Percentiles rank a stretch among this genome's conserved stretches.
phyloP scores from a whole-genome alignment of 768 basidiomycete genomes.

The Lentinula detonsa region DNA sequence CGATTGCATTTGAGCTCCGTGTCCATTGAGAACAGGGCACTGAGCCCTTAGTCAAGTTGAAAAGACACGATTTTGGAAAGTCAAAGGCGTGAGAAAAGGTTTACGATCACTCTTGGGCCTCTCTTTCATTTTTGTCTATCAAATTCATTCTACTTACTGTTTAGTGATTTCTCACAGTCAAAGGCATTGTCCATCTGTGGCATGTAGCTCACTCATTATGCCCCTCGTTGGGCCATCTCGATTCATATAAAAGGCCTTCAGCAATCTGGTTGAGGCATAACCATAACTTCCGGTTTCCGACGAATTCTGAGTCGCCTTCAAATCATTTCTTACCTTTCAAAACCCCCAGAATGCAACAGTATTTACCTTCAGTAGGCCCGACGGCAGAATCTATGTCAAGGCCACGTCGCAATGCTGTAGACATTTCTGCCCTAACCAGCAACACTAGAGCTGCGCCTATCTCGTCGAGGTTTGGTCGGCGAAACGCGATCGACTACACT shows the following conservation, averaged over 20 bases:
- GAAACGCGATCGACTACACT: slow-evolving; percentile 4
- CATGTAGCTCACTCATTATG: neutral
- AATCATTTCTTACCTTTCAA: neutral
- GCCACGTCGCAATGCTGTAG: neutral
- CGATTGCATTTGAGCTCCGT: slow-evolving; percentile 73
- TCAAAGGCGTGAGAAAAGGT: neutral
- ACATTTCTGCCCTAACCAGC: neutral
- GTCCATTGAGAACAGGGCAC: slow-evolving; percentile 43
- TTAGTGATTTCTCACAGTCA: neutral
- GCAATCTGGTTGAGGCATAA: neutral
- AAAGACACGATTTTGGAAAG: neutral
- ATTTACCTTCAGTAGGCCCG: neutral
- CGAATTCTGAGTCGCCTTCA: neutral
- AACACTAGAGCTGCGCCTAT: neutral
- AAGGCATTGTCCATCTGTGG: neutral
- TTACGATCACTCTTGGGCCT: neutral
- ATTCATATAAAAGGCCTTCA: neutral
- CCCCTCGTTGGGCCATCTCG: neutral
- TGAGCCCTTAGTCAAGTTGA: neutral
- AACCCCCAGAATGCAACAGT: neutral
- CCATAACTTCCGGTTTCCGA: neutral
- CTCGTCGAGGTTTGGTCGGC: neutral
- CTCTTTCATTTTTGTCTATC: too few species aligned
- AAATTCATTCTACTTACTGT: neutral
- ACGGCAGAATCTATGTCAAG: neutral